phyloP scores from a whole-genome alignment of 2,329 filamentous ascomycete genomes.

The Zasmidium cellare region DNA sequence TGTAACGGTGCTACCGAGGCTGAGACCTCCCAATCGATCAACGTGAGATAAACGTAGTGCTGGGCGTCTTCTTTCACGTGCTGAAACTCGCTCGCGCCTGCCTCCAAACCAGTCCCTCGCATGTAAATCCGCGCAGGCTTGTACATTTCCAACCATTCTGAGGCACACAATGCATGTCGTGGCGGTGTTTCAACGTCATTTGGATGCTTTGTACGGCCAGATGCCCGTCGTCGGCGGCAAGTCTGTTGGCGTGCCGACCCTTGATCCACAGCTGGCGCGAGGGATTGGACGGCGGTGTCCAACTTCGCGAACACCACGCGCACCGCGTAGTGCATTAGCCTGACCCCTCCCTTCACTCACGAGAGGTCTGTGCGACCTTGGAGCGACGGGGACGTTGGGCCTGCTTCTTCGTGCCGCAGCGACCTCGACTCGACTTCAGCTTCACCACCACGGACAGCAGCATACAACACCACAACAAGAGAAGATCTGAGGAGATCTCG shows the following conservation, averaged over 20 bases:
- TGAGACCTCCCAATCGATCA: not conserved
- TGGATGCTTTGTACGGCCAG: slow-evolving; percentile 2
- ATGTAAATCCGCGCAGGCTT: not conserved
- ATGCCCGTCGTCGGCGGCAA: slow-evolving; percentile 1
- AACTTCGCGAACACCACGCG: slow-evolving; percentile 21
- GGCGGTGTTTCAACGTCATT: slow-evolving; percentile 8
- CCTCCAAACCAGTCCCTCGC: slow-evolving; percentile 5
- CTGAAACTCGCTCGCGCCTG: not conserved
- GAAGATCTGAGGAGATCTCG: not conserved
- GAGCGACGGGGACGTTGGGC: not conserved
- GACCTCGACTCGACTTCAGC: not conserved
- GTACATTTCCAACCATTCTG: slow-evolving; percentile 6
- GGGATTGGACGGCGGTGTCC: slow-evolving; percentile 11
- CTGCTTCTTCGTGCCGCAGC: not conserved
- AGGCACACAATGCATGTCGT: slow-evolving; percentile 5
- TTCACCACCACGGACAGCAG: not conserved
- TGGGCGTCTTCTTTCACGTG: slow-evolving; percentile 4
- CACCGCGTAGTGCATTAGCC: slow-evolving; percentile 12
- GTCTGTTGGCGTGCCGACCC: slow-evolving; percentile 4
- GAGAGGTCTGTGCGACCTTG: not conserved
- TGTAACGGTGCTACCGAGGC: too few relatives aligned
- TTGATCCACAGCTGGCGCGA: slow-evolving; percentile 1
- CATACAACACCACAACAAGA: not conserved
- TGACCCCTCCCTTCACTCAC: slow-evolving; percentile 4
- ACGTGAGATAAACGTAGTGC: not conserved